Evolutionary conservation across 2,329 filamentous ascomycete species (phyloP).

Genomic region (Setomelanomma holmii): DNA sequence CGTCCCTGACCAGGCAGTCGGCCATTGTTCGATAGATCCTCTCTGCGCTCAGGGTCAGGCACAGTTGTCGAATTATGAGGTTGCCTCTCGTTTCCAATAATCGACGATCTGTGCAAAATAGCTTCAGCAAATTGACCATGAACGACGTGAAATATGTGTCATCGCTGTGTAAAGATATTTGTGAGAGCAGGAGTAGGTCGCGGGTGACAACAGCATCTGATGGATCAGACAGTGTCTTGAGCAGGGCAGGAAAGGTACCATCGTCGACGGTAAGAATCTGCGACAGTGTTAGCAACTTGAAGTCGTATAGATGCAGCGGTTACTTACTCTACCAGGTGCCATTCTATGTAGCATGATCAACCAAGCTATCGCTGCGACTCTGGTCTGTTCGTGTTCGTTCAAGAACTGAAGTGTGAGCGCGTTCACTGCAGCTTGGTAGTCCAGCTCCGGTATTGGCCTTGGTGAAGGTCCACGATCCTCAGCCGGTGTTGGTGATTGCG

Average conservation of each 20-base stretch:
- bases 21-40: conserved; percentile 94
- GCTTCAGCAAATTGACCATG: conserved; percentile 93
- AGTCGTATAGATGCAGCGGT: not conserved
- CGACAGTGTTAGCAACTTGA: conserved; percentile 6
- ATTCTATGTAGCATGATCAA: conserved; percentile 97
- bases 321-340: conserved; percentile 80
- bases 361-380: conserved; percentile 93
- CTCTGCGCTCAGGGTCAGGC: conserved; percentile 89
- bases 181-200: conserved; percentile 89
- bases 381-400: conserved; percentile 95
- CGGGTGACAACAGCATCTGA: conserved; percentile 95
- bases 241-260: conserved; percentile 91
- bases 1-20: conserved; percentile 96
- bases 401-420: conserved; percentile 92
- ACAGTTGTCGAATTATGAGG: conserved; percentile 93
- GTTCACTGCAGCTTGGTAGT: conserved; percentile 93
- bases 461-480: conserved; percentile 55
- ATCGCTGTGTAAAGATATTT: conserved; percentile 95
- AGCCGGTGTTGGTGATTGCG: conserved; percentile 52
- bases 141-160: conserved; percentile 98
- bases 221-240: conserved; percentile 95
- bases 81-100: conserved; percentile 92
- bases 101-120: conserved; percentile 93
- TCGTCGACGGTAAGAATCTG: conserved; percentile 86
- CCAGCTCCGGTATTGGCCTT: conserved; percentile 70